These are phyloP conservation scores for Suillus variegatus DNA, from an alignment of 768 basidiomycete genomes.

Conservation along the genomic window DNA sequence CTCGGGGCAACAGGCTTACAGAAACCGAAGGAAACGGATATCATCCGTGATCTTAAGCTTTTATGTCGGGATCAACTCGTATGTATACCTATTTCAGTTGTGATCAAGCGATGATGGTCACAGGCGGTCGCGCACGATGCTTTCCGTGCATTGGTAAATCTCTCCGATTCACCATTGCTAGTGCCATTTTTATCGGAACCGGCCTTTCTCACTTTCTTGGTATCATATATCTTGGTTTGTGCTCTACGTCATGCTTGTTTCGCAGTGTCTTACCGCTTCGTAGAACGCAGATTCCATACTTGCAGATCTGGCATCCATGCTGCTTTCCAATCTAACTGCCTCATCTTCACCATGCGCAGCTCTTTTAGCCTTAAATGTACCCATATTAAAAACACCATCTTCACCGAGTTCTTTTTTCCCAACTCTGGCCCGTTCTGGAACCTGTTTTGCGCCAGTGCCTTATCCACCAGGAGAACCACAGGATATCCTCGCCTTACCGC, in stretches of 20 bases:
- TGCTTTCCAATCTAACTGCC: constrained; percentile 90
- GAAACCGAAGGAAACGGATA: constrained; percentile 59
- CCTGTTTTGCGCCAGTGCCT: constrained; percentile 72
- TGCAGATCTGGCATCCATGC: constrained; percentile 95
- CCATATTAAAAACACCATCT: constrained; percentile 51
- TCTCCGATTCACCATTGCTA: constrained; percentile 81
- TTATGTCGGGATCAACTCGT: constrained; percentile 90
- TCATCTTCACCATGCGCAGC: constrained; percentile 65
- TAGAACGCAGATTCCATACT: constrained; percentile 91
- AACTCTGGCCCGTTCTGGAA: constrained; percentile 78
- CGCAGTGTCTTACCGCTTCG: constrained; percentile 11
- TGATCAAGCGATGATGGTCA: constrained; percentile 16
- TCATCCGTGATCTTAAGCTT: constrained; percentile 80
- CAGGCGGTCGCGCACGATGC: constrained; percentile 94
- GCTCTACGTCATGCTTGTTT: constrained; percentile 4
- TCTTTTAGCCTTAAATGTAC: constrained; percentile 65
- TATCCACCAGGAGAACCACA: constrained; percentile 57
- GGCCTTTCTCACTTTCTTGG: constrained; percentile 76
- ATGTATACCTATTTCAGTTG: constrained; percentile 21
- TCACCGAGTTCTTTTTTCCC: constrained; percentile 60
- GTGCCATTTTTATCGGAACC: constrained; percentile 67
- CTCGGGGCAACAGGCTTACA: constrained; percentile 58
- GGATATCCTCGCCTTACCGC: constrained; percentile 67
- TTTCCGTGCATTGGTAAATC: constrained; percentile 89
- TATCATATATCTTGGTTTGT: constrained; percentile 84